Evolutionary conservation across 2,329 filamentous ascomycete genomes (phyloP), one percentile per base, ranked within the genome.

Genomic region (Hypoxylon sp.): DNA sequence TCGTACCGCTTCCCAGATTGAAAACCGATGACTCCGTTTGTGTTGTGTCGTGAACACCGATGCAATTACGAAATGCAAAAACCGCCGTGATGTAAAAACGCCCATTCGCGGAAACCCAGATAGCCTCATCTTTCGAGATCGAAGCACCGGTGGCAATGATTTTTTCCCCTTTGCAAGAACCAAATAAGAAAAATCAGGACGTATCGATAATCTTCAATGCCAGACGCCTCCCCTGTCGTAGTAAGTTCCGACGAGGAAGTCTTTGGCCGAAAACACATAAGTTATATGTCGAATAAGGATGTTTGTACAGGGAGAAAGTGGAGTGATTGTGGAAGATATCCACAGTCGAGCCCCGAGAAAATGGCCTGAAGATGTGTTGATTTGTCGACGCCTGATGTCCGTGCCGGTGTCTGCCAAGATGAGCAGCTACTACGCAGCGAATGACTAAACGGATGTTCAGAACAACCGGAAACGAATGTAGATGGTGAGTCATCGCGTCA

Each of bases 351-450:
- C 61, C 67, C 67, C 60, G 64, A 26, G 8, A 15, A 66, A 64
- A 68, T 73, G 67, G 68, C 64, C 55, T 71, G 74, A 76, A 70
- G 71, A 76, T 74, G 64, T 67, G 4, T 62, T 64, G 73, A 74
- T 74, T 76, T 74, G 75, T 81, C 76, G 78, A 82, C 83, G 79
- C 78, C 80, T 78, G 75, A 76, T 74, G 74, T 71, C 73, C 73
- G 75, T 73, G 73, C 78, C 77, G 79, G 78, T 81, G 80, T 77
- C 79, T 77, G 80, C 82, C 82, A 84, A 82, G 80, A 84, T 81
- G 77, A 80, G 78, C 77, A 78, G 76, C 76, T 79, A 74, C 68
- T 61, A 55, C 67, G 67, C 53, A 80, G 77, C 75, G 75, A 80
- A 79, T 76, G 76, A 76, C 76, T 67, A 56, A 41, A 65, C 6